Evolutionary conservation across 768 basidiomycete species (phyloP).

Genomic region (Amylocystis lapponica): DNA sequence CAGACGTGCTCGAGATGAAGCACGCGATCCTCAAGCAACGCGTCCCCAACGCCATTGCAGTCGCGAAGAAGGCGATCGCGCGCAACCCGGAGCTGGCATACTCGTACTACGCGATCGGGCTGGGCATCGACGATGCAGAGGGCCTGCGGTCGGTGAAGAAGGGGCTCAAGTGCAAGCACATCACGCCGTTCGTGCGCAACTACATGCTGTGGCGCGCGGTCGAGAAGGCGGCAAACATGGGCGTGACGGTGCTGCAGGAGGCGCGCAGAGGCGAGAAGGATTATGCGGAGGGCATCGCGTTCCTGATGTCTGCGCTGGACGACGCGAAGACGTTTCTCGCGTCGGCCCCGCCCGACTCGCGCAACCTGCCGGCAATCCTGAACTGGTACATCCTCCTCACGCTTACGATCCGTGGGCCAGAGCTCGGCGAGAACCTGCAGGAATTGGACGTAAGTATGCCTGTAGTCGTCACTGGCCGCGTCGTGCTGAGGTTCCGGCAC

Average conservation of each 20-base stretch:
- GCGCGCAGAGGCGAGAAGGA: slow-evolving; percentile 35
- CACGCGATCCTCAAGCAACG: slow-evolving; percentile 42
- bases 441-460: slow-evolving; percentile 44
- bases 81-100: slow-evolving; percentile 53
- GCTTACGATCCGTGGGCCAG: slow-evolving; percentile 44
- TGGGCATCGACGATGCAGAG: slow-evolving; percentile 39
- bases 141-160: slow-evolving; percentile 60
- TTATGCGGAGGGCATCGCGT: slow-evolving; percentile 57
- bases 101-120: slow-evolving; percentile 53
- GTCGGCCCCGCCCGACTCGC: slow-evolving; percentile 55
- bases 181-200: slow-evolving; percentile 50
- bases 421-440: slow-evolving; percentile 42
- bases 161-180: slow-evolving; percentile 51
- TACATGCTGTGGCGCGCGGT: slow-evolving; percentile 56
- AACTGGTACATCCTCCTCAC: slow-evolving; percentile 55
- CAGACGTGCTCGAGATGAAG: slow-evolving; percentile 62
- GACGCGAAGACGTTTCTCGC: slow-evolving; percentile 52
- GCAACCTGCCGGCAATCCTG: slow-evolving; percentile 51
- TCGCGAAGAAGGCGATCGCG: slow-evolving; percentile 40
- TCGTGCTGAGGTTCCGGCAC: slow-evolving; percentile 21
- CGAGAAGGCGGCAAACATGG: slow-evolving; percentile 53
- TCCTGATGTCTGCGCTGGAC: slow-evolving; percentile 52
- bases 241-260: slow-evolving; percentile 41
- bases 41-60: slow-evolving; percentile 38
- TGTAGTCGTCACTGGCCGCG: background rate